Evolutionary conservation across 2,329 filamentous ascomycete genomes (phyloP).

Genomic region (Xylariaceae sp.): DNA sequence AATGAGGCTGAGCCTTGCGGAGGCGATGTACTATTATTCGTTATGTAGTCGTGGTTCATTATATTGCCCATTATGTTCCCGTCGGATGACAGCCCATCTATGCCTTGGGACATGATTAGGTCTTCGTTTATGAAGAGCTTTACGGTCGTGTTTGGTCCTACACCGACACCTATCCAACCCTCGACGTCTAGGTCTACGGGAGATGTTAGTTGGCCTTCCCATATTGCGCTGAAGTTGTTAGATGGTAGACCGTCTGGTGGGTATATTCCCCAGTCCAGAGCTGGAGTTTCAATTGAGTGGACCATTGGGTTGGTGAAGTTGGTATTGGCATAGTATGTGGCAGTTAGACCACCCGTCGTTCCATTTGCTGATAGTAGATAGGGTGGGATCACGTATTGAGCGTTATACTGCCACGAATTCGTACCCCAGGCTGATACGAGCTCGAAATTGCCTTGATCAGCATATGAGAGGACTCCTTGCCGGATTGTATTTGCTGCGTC

Average conservation of each 20-base stretch:
- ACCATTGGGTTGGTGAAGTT: constrained; percentile 35
- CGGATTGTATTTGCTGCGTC: constrained; percentile 38
- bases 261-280: constrained; percentile 44
- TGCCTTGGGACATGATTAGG: constrained; percentile 27
- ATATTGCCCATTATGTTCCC: constrained; percentile 42
- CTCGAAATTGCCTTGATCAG: constrained; percentile 25
- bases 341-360: constrained; percentile 36
- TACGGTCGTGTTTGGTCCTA: constrained; percentile 39
- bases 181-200: constrained; percentile 38
- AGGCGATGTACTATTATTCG: constrained; percentile 34
- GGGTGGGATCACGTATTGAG: constrained; percentile 41
- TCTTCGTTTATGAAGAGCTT: constrained; percentile 37
- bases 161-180: constrained; percentile 42
- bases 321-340: constrained; percentile 40
- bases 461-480: constrained; percentile 35
- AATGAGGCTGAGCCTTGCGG: constrained; percentile 38
- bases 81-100: constrained; percentile 21
- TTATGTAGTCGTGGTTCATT: constrained; percentile 35
- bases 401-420: constrained; percentile 44
- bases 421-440: constrained; percentile 41
- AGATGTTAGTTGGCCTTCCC: constrained; percentile 39
- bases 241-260: constrained; percentile 40
- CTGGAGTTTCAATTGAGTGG: constrained; percentile 35
- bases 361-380: constrained; percentile 40
- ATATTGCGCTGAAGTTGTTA: constrained; percentile 44